These are phyloP conservation scores for Phyllostachys edulis DNA, from an alignment of 176 grass and related monocot genomes.

Conservation along the genomic window DNA sequence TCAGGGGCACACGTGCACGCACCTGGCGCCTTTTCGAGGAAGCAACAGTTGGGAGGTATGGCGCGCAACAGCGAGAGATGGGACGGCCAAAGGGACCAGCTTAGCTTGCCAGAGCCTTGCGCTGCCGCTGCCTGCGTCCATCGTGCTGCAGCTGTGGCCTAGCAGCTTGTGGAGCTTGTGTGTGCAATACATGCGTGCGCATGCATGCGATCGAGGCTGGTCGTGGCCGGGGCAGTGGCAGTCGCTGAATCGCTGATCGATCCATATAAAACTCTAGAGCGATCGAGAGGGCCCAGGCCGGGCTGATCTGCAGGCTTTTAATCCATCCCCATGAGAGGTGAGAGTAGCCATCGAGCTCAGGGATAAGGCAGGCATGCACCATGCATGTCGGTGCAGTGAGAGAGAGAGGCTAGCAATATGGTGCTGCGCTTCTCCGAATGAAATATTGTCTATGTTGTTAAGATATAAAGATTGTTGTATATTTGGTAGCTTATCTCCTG, in stretches of 20 bases:
- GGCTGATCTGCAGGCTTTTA: neutral
- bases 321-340: neutral
- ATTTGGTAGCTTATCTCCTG: too few species aligned
- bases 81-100: conserved; percentile 23
- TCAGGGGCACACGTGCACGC: conserved; percentile 57
- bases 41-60: conserved; percentile 66
- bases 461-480: too few species aligned
- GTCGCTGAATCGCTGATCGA: neutral
- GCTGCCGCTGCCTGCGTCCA: neutral
- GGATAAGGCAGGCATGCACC: neutral
- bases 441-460: too few species aligned
- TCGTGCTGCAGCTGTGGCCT: too few species aligned
- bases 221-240: neutral
- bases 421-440: neutral
- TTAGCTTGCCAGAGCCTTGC: neutral
- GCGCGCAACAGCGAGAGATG: conserved; percentile 52
- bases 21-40: conserved; percentile 53
- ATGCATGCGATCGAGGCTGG: neutral
- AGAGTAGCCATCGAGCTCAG: neutral
- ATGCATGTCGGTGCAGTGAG: too few species aligned
- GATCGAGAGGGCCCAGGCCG: neutral
- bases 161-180: too few species aligned
- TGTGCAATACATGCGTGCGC: neutral
- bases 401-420: neutral
- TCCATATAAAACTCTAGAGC: neutral